Evolutionary conservation across 2,329 filamentous ascomycete species (phyloP), one percentile per base, ranked within the genome.

Genomic region (Fusarium sp.): DNA sequence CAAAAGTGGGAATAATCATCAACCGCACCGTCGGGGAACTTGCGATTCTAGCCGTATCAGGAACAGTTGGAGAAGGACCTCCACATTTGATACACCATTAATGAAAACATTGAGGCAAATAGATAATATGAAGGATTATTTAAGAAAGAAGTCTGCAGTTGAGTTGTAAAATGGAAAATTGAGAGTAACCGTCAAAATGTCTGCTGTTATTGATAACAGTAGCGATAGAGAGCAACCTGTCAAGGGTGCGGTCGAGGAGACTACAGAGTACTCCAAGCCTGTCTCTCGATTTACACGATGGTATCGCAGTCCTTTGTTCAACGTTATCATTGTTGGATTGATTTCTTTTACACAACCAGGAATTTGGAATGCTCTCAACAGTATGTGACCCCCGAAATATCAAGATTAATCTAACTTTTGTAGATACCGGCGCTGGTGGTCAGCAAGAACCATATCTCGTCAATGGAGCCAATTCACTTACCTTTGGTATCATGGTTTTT

Each of bases 281-380:
- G 59, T 75, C 1, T 73, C 71, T 22, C 62, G 69, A n/a, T 72
- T 75, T 29, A 70, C 67, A 41, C 61, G 71, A 14, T 70, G 59
- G 69, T 75, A 73, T 64, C 67, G 73, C 42, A 75, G 73, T 29
- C 73, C 73, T 4, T 41, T 87, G 1, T 86, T 85, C 80, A 86
- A 87, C 72, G 84, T 85, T 37, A 83, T 83, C 40, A 77, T 87
- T 5, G 85, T 87, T 48, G 85, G 85, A 20, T 79, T 80, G 7
- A 85, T 86, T 3, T 86, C 84, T 2, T 87, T 87, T 66, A 80
- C 85, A 16, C 83, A 83, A 0, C 84, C 83, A 0, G 83, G 84
- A 0, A 77, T 88, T 1, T 88, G 86, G 85, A 87, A 86, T 75
- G 86, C 86, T 0, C 85, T 87, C 79, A 87, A 85, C 63, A 81